Percentiles rank a stretch among this genome's conserved stretches.
phyloP scores from a whole-genome alignment of 768 basidiomycete genomes.

The Boletus rubescentipes region DNA sequence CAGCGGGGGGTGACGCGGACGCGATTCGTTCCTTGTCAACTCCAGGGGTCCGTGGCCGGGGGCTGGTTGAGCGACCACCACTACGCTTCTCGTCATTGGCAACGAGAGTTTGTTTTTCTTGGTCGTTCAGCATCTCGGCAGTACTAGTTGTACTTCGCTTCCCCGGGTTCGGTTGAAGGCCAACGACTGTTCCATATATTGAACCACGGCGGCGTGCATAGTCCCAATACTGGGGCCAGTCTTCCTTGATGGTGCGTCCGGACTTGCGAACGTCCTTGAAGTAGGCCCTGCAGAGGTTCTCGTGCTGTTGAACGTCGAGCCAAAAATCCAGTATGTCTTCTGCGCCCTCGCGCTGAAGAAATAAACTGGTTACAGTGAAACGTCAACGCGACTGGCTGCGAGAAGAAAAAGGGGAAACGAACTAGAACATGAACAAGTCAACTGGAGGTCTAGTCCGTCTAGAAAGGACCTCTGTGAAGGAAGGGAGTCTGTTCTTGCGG shows the following conservation, averaged over 20 bases:
- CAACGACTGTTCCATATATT: slow-evolving; percentile 89
- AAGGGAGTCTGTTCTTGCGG: slow-evolving; percentile 77
- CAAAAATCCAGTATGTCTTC: slow-evolving; percentile 98
- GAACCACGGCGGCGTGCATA: slow-evolving; percentile 90
- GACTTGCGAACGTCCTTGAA: slow-evolving; percentile 99
- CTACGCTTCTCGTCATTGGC: slow-evolving; percentile 44
- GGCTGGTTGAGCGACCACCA: slow-evolving; percentile 58
- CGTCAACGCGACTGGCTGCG: slow-evolving; percentile 4
- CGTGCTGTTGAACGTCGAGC: slow-evolving; percentile 99
- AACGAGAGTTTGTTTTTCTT: slow-evolving; percentile 65
- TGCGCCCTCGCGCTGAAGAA: slow-evolving; percentile 91
- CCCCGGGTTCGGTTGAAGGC: slow-evolving; percentile 56
- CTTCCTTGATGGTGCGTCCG: slow-evolving; percentile 87
- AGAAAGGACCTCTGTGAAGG: slow-evolving; percentile 88
- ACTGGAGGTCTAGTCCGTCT: slow-evolving; percentile 91
- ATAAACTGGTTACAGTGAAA: slow-evolving; percentile 56
- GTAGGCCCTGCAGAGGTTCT: slow-evolving; percentile 97
- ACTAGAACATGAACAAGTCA: slow-evolving; percentile 99
- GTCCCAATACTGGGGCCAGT: slow-evolving; percentile 99
- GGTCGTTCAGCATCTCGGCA: slow-evolving; percentile 65
- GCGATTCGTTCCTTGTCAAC: slow-evolving; percentile 37
- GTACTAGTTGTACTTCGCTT: slow-evolving; percentile 86
- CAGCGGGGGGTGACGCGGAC: slow-evolving; percentile 49
- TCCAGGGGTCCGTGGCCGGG: slow-evolving; percentile 45
- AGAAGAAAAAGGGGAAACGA: slow-evolving; percentile 36